These are phyloP conservation scores for Drechslerella coelobrocha DNA, from an alignment of 2,329 filamentous ascomycete genomes.

Conservation along the genomic window DNA sequence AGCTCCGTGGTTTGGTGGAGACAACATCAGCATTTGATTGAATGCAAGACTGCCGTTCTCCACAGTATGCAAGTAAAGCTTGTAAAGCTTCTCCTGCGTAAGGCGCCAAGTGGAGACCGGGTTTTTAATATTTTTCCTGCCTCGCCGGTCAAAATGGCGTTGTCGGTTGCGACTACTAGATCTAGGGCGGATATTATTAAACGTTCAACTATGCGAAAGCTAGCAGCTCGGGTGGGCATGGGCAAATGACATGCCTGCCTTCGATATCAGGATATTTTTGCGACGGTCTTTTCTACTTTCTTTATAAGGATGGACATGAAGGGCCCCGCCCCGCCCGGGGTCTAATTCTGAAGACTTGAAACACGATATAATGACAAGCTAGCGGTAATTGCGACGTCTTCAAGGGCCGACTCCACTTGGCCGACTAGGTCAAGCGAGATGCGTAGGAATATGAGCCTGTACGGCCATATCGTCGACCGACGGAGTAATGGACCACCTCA, in stretches of 20 bases:
- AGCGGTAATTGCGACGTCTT: constrained; percentile 20
- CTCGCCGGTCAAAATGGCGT: not conserved
- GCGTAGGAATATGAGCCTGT: not conserved
- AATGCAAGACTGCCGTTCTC: not conserved
- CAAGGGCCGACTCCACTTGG: not conserved
- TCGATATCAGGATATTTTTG: constrained; percentile 27
- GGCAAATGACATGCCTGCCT: constrained; percentile 15
- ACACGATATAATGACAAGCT: constrained; percentile 19
- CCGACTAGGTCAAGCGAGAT: not conserved
- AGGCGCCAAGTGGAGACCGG: not conserved
- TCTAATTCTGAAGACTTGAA: constrained; percentile 15
- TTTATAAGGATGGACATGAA: constrained; percentile 20
- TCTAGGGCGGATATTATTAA: constrained; percentile 25
- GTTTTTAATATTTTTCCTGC: not conserved
- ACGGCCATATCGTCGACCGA: not conserved
- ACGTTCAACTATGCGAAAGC: not conserved
- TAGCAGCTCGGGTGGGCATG: not conserved
- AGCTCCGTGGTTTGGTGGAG: not conserved
- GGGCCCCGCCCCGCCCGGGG: constrained; percentile 18
- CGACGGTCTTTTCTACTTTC: constrained; percentile 14
- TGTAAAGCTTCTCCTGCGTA: not conserved
- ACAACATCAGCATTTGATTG: not conserved
- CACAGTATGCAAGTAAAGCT: not conserved
- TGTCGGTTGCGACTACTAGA: not conserved
- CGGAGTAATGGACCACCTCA: not conserved